phyloP scores from a whole-genome alignment of 495 filamentous ascomycete species.

The Diplogelasinospora grovesii region DNA sequence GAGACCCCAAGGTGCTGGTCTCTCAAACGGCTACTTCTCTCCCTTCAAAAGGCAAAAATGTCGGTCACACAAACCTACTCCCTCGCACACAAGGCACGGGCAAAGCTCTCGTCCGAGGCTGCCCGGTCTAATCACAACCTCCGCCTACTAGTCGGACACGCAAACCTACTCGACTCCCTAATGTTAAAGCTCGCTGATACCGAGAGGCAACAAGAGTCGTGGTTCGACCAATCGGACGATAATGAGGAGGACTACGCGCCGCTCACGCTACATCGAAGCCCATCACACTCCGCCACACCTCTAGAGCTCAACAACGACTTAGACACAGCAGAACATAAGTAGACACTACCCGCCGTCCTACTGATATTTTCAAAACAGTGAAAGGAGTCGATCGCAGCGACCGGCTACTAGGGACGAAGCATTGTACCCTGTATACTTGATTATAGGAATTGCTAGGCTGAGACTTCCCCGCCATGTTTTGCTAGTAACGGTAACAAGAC shows the following conservation, averaged over 20 bases:
- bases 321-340: conserved; percentile 58
- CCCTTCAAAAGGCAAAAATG: conserved; percentile 58
- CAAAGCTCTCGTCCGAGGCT: conserved; percentile 91
- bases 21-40: conserved; percentile 16
- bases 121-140: conserved; percentile 87
- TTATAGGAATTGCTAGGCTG: no score
- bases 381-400: conserved; percentile 23
- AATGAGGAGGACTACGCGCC: conserved; percentile 64
- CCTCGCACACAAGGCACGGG: conserved; percentile 89
- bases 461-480: no score
- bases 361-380: conserved; percentile 67
- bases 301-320: conserved; percentile 72
- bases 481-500: no score
- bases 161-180: conserved; percentile 92
- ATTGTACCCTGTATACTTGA: no score
- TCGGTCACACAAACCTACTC: conserved; percentile 96
- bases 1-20: conserved; percentile 11
- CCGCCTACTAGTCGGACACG: conserved; percentile 86
- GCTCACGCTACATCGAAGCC: conserved; percentile 65
- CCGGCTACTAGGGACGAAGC: conserved; percentile 3
- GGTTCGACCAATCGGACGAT: conserved; percentile 91
- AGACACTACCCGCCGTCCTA: conserved; percentile 62
- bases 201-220: conserved; percentile 90
- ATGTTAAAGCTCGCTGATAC: conserved; percentile 95
- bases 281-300: conserved; percentile 60